phyloP scores from a whole-genome alignment of 352 stramenopile genomes.

The Phytophthora sp. region DNA sequence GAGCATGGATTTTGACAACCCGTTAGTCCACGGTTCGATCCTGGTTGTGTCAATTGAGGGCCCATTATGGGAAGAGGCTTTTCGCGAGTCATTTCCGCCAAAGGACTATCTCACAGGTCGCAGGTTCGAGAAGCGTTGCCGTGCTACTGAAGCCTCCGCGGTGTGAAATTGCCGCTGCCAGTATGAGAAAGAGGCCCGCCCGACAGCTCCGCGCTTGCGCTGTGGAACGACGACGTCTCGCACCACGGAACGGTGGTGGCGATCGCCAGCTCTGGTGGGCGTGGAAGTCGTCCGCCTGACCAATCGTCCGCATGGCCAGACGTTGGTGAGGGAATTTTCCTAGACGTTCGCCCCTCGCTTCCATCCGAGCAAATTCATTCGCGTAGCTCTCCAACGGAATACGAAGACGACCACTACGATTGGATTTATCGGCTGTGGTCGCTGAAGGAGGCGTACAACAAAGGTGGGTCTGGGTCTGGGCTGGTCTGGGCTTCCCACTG shows the following conservation, averaged over 20 bases:
- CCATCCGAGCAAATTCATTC: constrained; percentile 51
- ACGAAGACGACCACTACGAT: constrained; percentile 36
- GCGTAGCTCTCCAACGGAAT: background rate
- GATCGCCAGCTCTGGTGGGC: constrained; percentile 66
- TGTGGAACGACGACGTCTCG: constrained; percentile 86
- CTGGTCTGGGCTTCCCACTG: constrained; percentile 63
- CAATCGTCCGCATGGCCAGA: constrained; percentile 46
- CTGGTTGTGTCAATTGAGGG: constrained; percentile 3
- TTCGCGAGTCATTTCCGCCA: constrained; percentile 1
- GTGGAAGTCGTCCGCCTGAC: constrained; percentile 71
- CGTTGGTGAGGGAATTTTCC: constrained; percentile 53
- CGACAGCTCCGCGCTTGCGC: background rate
- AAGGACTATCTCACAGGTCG: too few species aligned
- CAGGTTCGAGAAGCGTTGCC: constrained; percentile 54
- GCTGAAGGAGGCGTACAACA: constrained; percentile 82
- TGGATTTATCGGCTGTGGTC: constrained; percentile 78
- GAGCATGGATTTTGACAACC: background rate
- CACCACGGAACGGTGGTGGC: constrained; percentile 75
- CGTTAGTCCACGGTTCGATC: background rate
- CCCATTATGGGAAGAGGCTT: constrained; percentile 4
- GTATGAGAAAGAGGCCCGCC: constrained; percentile 26
- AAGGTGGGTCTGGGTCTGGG: constrained; percentile 72
- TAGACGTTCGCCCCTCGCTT: constrained; percentile 66
- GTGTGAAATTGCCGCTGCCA: too few species aligned
- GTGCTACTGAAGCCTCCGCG: too few species aligned